A percentile compares a stretch with the other conserved stretches of the same genome.
Conservation (phyloP, 495 filamentous ascomycete species). For the Jackrogersella minutella region DNA sequence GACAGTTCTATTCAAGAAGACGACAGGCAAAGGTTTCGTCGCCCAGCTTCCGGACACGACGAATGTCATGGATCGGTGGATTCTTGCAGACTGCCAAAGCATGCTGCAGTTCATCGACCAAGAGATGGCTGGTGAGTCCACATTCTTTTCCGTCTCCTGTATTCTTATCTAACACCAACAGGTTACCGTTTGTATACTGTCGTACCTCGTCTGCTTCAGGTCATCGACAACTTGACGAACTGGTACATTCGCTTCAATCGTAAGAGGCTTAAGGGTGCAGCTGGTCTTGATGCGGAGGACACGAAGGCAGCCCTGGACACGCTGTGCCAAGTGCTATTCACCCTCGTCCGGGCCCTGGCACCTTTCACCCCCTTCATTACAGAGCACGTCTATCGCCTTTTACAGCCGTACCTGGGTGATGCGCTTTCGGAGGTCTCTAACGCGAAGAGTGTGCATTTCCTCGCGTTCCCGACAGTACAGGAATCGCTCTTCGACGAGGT, state of each 20-base stretch:
- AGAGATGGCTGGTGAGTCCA: conserved; percentile 80
- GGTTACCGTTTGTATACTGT: conserved; percentile 92
- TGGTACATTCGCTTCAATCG: conserved; percentile 99
- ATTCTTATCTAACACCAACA: conserved; percentile 36
- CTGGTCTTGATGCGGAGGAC: conserved; percentile 73
- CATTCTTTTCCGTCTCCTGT: neutral
- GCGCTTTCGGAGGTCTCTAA: conserved; percentile 75
- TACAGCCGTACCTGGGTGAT: conserved; percentile 70
- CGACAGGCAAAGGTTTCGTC: conserved; percentile 76
- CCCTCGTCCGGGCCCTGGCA: conserved; percentile 82
- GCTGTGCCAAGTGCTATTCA: conserved; percentile 96
- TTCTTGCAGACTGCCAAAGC: conserved; percentile 91
- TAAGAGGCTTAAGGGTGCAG: conserved; percentile 92
- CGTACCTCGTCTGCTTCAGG: conserved; percentile 82
- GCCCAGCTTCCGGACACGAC: conserved; percentile 76
- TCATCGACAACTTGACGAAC: conserved; percentile 96
- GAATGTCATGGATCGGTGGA: conserved; percentile 98
- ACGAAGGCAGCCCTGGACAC: conserved; percentile 92
- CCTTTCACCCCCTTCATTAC: conserved; percentile 97
- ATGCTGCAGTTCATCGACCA: conserved; percentile 91
- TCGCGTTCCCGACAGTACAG: conserved; percentile 86
- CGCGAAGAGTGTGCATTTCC: conserved; percentile 87
- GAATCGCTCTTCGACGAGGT: conserved; percentile 86
- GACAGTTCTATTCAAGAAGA: conserved; percentile 89
- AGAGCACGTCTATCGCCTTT: conserved; percentile 88